Conservation (phyloP, 2,329 filamentous ascomycete species). For the Curvularia verruculosa region DNA sequence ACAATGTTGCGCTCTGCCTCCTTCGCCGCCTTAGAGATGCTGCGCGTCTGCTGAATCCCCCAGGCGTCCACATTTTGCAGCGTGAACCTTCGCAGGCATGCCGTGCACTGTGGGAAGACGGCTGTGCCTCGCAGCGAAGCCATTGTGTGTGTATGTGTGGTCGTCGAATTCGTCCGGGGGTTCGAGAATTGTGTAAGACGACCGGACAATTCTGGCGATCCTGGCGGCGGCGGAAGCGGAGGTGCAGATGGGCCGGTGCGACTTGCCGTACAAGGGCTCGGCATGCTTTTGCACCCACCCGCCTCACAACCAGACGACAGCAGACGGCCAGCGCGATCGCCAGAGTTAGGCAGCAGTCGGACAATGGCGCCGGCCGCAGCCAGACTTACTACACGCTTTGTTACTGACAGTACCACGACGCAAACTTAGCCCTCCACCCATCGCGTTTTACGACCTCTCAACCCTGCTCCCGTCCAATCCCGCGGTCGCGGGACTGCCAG, state of each 20-base stretch:
- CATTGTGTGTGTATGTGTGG: slow-evolving; percentile 38
- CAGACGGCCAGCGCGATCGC: slow-evolving; percentile 33
- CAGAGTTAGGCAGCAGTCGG: slow-evolving; percentile 28
- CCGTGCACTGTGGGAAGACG: slow-evolving; percentile 49
- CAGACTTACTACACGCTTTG: slow-evolving; percentile 3
- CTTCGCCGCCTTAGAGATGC: slow-evolving; percentile 55
- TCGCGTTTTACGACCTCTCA: slow-evolving; percentile 20
- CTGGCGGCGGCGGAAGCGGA: slow-evolving; percentile 34
- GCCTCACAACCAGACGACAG: slow-evolving; percentile 35
- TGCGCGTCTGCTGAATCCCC: slow-evolving; percentile 49
- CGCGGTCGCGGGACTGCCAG: slow-evolving; percentile 26
- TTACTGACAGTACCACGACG: slow-evolving; percentile 3
- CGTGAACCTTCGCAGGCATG: slow-evolving; percentile 46
- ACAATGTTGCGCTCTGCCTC: slow-evolving; percentile 51
- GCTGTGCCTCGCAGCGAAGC: slow-evolving; percentile 38
- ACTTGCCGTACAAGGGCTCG: slow-evolving; percentile 24
- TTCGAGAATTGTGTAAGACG: slow-evolving; percentile 23
- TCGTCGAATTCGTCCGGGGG: slow-evolving; percentile 14
- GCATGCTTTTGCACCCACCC: slow-evolving; percentile 22
- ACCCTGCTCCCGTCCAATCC: slow-evolving; percentile 27
- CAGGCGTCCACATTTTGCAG: slow-evolving; percentile 38
- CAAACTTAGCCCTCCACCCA: slow-evolving; percentile 16
- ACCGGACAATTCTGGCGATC: slow-evolving; percentile 32
- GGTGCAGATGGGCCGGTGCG: slow-evolving; percentile 27
- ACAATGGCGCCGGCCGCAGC: slow-evolving; percentile 35